These are phyloP conservation scores for Thielaviopsis ethacetica DNA, from an alignment of 2,329 filamentous ascomycete genomes.

Conservation along the genomic window DNA sequence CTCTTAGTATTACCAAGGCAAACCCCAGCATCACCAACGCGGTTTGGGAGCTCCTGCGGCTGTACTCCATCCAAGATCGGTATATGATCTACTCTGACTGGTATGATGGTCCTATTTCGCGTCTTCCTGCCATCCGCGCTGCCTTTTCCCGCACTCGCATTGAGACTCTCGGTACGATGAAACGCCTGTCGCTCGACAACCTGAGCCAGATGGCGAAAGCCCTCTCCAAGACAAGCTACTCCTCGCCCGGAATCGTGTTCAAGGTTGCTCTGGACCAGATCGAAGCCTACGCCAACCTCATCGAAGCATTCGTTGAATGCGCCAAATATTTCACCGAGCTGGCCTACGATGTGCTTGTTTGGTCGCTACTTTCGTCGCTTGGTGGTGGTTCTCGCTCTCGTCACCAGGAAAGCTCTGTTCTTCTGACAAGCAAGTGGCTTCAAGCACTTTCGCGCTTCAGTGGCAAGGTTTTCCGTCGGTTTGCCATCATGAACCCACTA, in stretches of 20 bases:
- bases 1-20: constrained; percentile 68
- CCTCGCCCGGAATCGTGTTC: constrained; percentile 84
- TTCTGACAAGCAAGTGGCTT: constrained; percentile 80
- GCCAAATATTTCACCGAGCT: constrained; percentile 85
- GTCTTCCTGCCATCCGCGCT: constrained; percentile 57
- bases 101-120: constrained; percentile 65
- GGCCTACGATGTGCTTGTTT: constrained; percentile 84
- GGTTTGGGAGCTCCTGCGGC: constrained; percentile 66
- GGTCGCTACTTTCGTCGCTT: constrained; percentile 69
- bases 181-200: constrained; percentile 78
- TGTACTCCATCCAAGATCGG: constrained; percentile 59
- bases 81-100: constrained; percentile 90
- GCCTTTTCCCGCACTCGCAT: constrained; percentile 63
- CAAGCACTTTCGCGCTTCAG: constrained; percentile 81
- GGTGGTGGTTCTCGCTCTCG: constrained; percentile 45
- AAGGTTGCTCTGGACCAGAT: constrained; percentile 77
- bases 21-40: constrained; percentile 77
- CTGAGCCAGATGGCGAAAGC: constrained; percentile 71
- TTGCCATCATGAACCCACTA: constrained; percentile 64
- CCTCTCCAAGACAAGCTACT: constrained; percentile 80
- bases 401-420: constrained; percentile 43
- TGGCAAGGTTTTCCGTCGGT: constrained; percentile 76
- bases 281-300: constrained; percentile 87
- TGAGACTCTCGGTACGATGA: constrained; percentile 74
- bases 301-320: constrained; percentile 87